phyloP scores from a whole-genome alignment of 78 protist genomes.

The Dictyostelium purpureum region DNA sequence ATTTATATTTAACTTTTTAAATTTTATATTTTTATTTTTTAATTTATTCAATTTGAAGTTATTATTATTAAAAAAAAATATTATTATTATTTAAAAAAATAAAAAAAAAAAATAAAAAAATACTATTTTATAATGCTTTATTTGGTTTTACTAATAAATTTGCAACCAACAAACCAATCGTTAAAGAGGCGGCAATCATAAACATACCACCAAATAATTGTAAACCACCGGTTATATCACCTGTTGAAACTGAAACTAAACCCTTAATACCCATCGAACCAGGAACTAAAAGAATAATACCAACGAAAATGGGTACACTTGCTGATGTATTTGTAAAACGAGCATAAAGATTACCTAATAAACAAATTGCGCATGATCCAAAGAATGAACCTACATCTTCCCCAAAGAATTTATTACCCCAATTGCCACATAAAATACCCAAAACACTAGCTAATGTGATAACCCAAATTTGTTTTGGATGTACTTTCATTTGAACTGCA shows the following conservation, averaged over 20 bases:
- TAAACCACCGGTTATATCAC: conserved; percentile 42
- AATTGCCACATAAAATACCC: conserved; percentile 65
- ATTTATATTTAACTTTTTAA: too few relatives aligned
- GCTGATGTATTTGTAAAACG: conserved; percentile 26
- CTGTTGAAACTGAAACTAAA: conserved; percentile 36
- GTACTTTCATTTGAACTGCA: conserved; percentile 74
- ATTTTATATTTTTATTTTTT: too few relatives aligned
- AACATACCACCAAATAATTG: conserved; percentile 48
- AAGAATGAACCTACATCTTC: conserved; percentile 71
- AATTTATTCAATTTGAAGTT: too few relatives aligned
- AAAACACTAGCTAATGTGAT: conserved; percentile 40
- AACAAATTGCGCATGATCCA: conserved; percentile 56
- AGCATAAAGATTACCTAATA: conserved; percentile 46
- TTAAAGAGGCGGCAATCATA: conserved; percentile 51
- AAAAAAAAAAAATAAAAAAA: too few relatives aligned
- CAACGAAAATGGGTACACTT: conserved; percentile 53
- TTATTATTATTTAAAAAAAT: too few relatives aligned
- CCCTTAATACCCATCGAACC: conserved; percentile 73
- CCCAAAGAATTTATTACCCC: conserved; percentile 69
- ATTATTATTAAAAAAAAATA: too few relatives aligned
- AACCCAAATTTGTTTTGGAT: conserved; percentile 72
- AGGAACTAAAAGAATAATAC: conserved; percentile 69
- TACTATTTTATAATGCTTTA: conserved; percentile 61
- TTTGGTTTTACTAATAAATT: conserved; percentile 61
- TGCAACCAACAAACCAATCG: conserved; percentile 70